phyloP scores from a whole-genome alignment of 129 eudicot genomes.

The Smallanthus sonchifolius region DNA sequence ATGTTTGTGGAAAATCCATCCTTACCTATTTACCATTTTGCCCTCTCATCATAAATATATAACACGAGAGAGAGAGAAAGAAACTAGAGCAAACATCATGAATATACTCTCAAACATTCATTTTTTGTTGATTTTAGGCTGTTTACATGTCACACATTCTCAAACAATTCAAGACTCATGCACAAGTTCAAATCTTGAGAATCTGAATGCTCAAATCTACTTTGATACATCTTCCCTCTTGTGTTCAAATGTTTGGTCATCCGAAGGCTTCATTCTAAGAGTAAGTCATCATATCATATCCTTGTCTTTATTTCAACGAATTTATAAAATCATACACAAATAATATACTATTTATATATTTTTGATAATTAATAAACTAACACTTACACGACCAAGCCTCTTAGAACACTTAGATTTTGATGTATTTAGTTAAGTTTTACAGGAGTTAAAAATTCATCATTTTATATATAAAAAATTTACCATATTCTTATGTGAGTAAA shows the following conservation, averaged over 20 bases:
- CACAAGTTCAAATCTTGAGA: slow-evolving; percentile 30
- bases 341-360: no score
- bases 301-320: not conserved
- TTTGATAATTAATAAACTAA: no score
- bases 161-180: slow-evolving; percentile 66
- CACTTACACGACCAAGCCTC: no score
- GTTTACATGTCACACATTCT: slow-evolving; percentile 34
- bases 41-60: slow-evolving; percentile 9
- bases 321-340: not conserved
- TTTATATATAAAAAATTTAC: no score
- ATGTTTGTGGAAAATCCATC: slow-evolving; percentile 32
- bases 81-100: slow-evolving; percentile 21
- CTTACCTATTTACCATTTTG: slow-evolving; percentile 19
- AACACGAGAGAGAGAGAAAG: slow-evolving; percentile 15
- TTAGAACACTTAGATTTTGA: no score
- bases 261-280: slow-evolving; percentile 60
- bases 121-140: slow-evolving; percentile 20
- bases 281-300: slow-evolving; percentile 41
- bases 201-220: slow-evolving; percentile 22
- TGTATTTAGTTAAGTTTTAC: no score
- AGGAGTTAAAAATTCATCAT: no score
- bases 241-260: slow-evolving; percentile 61
- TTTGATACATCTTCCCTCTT: slow-evolving; percentile 59
- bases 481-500: no score
- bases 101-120: slow-evolving; percentile 22